A percentile compares a stretch with the other conserved stretches of the same genome.
These are phyloP conservation scores for Royoungia palumana DNA, from an alignment of 768 basidiomycete genomes.

Conservation along the genomic window DNA sequence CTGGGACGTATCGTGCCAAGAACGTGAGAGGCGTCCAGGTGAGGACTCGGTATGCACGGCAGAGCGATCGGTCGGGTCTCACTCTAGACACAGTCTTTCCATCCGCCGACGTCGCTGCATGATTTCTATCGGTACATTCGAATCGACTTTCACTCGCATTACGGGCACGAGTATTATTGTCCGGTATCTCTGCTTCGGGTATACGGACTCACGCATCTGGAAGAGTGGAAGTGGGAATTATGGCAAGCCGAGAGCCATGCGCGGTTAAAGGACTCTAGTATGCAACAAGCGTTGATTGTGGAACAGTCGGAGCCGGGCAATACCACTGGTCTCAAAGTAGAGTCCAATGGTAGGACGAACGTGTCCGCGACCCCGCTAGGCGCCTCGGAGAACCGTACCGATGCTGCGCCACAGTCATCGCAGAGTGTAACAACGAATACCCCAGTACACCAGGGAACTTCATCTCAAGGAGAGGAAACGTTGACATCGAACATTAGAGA, in stretches of 20 bases:
- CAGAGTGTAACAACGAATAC: not conserved
- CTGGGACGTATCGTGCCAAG: slow-evolving; percentile 81
- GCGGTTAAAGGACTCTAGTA: slow-evolving; percentile 35
- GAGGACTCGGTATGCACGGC: slow-evolving; percentile 16
- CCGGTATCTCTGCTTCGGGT: slow-evolving; percentile 90
- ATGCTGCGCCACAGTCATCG: not conserved
- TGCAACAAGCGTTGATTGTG: slow-evolving; percentile 14
- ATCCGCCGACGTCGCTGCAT: slow-evolving; percentile 63
- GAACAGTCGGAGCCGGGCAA: slow-evolving; percentile 19
- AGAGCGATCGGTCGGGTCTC: not conserved
- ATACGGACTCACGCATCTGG: slow-evolving; percentile 94
- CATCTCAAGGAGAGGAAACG: not conserved
- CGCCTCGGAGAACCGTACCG: not conserved
- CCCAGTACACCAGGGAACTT: not conserved
- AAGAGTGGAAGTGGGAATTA: slow-evolving; percentile 90
- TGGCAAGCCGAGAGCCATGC: slow-evolving; percentile 71
- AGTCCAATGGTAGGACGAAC: slow-evolving; percentile 3
- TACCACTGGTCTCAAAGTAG: not conserved
- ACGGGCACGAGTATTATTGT: slow-evolving; percentile 95
- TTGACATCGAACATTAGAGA: not conserved
- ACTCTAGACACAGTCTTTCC: slow-evolving; percentile 57
- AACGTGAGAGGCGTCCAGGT: slow-evolving; percentile 92
- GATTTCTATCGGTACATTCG: slow-evolving; percentile 94
- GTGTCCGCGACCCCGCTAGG: slow-evolving; percentile 2
- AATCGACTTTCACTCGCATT: slow-evolving; percentile 90